A percentile compares a stretch with the other conserved stretches of the same genome.
phyloP scores from a whole-genome alignment of 352 stramenopile species.

The Globisporangium solare region DNA sequence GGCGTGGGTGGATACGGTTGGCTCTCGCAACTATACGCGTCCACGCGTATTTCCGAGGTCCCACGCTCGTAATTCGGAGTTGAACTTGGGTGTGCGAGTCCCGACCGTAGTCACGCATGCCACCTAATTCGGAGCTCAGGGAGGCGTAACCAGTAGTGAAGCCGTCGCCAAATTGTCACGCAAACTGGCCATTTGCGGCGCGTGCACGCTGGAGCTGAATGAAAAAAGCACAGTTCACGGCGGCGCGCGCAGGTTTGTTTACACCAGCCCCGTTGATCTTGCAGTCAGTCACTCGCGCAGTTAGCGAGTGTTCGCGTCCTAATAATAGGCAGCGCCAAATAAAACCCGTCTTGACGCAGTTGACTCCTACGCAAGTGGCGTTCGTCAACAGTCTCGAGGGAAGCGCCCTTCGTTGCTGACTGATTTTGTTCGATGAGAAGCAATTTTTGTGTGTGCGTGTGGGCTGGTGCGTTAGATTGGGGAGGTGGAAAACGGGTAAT shows the following conservation, averaged over 20 bases:
- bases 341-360: no score
- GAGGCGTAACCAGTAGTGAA: neutral
- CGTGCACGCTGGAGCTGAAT: neutral
- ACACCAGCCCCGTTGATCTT: neutral
- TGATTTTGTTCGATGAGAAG: no score
- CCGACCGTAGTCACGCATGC: neutral
- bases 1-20: constrained; percentile 31
- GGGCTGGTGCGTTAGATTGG: constrained; percentile 5
- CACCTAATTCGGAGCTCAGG: neutral
- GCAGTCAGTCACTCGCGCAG: neutral
- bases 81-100: neutral
- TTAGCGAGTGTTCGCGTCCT: neutral
- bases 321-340: neutral
- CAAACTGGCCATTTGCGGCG: constrained; percentile 15
- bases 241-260: neutral
- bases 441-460: no score
- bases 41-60: neutral
- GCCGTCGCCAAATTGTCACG: constrained; percentile 6
- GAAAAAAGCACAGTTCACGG: constrained; percentile 14
- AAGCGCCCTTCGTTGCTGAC: no score
- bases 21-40: constrained; percentile 9
- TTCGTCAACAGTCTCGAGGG: neutral
- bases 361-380: no score
- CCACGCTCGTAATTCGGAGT: neutral
- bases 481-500: constrained; percentile 1